A percentile compares a stretch with the other conserved stretches of the same genome.
These are phyloP conservation scores for Aspergillus neotritici DNA, from an alignment of 2,329 filamentous ascomycete genomes.

Conservation along the genomic window DNA sequence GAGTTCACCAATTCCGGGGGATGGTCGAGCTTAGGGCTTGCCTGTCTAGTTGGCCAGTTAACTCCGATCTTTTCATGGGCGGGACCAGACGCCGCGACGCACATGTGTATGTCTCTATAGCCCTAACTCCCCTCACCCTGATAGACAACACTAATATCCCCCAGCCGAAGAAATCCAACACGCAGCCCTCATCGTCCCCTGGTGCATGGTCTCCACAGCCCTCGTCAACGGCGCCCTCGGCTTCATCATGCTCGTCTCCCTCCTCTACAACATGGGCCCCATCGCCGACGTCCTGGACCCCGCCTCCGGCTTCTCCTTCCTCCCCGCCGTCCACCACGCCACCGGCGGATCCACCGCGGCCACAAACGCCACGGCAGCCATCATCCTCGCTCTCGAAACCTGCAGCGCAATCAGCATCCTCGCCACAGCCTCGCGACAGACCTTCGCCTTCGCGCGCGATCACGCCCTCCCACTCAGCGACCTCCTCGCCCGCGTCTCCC, in stretches of 20 bases:
- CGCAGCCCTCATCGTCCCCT: conserved; percentile 44
- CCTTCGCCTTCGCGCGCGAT: conserved; percentile 44
- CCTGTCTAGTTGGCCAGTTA: conserved; percentile 34
- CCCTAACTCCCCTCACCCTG: too few relatives aligned
- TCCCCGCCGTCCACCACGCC: conserved; percentile 17
- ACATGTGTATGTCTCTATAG: conserved; percentile 25
- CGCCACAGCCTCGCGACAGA: conserved; percentile 30
- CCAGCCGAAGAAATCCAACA: conserved; percentile 48
- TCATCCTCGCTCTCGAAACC: conserved; percentile 35
- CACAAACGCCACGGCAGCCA: conserved; percentile 42
- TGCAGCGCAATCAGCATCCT: conserved; percentile 33
- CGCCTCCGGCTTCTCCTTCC: conserved; percentile 45
- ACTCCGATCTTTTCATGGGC: conserved; percentile 24
- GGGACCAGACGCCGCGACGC: conserved; percentile 31
- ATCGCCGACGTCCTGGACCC: conserved; percentile 35
- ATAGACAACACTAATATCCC: conserved; percentile 1
- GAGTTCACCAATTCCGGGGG: conserved; percentile 33
- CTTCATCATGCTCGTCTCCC: conserved; percentile 42
- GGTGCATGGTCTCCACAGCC: conserved; percentile 45
- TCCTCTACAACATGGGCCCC: conserved; percentile 42
- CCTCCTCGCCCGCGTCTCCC: conserved; percentile 27
- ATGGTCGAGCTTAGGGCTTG: conserved; percentile 34
- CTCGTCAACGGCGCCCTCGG: conserved; percentile 46
- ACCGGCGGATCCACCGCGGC: conserved; percentile 19
- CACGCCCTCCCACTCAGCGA: conserved; percentile 32